These are phyloP conservation scores for Phytophthora rubi DNA, from an alignment of 352 stramenopile species.

Conservation along the genomic window DNA sequence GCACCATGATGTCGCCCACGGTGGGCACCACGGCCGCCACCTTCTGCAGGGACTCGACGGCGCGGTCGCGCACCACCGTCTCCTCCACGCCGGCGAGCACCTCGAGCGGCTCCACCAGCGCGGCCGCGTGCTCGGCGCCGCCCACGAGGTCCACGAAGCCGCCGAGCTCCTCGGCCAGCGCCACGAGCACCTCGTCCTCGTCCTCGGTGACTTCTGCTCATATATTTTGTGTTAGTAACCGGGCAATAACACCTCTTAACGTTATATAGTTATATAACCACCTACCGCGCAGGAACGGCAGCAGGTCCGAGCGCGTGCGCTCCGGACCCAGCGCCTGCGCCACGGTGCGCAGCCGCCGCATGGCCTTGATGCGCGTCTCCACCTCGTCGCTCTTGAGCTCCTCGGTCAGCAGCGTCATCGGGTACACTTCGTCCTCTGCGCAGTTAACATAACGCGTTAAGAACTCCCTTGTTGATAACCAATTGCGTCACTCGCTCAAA, in stretches of 20 bases:
- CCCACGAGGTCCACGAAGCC: slow-evolving; percentile 91
- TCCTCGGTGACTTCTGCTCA: slow-evolving; percentile 85
- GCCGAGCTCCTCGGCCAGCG: slow-evolving; percentile 91
- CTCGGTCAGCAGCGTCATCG: slow-evolving; percentile 91
- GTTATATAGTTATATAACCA: neutral
- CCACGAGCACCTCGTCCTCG: slow-evolving; percentile 94
- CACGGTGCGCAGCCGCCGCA: slow-evolving; percentile 93
- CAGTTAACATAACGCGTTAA: slow-evolving; percentile 5
- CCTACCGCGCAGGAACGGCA: slow-evolving; percentile 89
- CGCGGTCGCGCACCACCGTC: slow-evolving; percentile 92
- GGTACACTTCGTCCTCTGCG: slow-evolving; percentile 84
- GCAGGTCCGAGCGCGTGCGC: slow-evolving; percentile 77
- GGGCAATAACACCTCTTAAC: slow-evolving; percentile 7
- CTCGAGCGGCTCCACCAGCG: slow-evolving; percentile 91
- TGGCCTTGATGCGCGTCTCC: slow-evolving; percentile 94
- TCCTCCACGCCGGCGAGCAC: slow-evolving; percentile 93
- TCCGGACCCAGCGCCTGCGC: slow-evolving; percentile 90
- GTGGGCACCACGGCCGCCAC: slow-evolving; percentile 67
- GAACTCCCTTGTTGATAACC: neutral
- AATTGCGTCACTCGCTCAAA: too few relatives aligned
- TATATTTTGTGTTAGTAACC: slow-evolving; percentile 10
- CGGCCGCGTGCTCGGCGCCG: slow-evolving; percentile 60
- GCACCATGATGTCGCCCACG: slow-evolving; percentile 70
- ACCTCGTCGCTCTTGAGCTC: slow-evolving; percentile 93
- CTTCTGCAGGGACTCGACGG: slow-evolving; percentile 80